These are phyloP conservation scores for Rhizophora apiculata DNA, from an alignment of 345 rosid species.

Conservation along the genomic window DNA sequence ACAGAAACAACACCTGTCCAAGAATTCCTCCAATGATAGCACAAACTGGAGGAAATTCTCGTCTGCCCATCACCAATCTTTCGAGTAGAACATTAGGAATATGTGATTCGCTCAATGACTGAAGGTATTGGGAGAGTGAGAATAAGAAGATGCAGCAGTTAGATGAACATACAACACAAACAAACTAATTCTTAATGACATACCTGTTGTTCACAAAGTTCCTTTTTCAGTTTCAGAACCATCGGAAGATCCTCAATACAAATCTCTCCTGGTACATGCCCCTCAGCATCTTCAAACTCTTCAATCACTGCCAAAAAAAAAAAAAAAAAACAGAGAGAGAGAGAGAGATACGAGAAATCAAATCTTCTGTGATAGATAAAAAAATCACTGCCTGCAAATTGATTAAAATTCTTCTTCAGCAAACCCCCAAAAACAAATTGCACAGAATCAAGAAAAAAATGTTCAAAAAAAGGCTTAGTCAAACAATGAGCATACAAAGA, in stretches of 20 bases:
- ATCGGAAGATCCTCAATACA: constrained; percentile 53
- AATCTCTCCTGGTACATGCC: constrained; percentile 51
- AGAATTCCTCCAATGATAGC: constrained; percentile 87
- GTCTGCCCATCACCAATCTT: constrained; percentile 49
- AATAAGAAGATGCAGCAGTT: constrained; percentile 4
- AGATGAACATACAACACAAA: neutral
- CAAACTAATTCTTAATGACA: constrained; percentile 3
- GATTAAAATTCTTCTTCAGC: neutral
- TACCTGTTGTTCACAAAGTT: constrained; percentile 74
- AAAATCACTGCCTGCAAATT: neutral
- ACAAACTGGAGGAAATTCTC: constrained; percentile 86
- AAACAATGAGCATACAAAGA: neutral
- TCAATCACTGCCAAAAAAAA: constrained; percentile 57
- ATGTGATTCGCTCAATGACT: constrained; percentile 59
- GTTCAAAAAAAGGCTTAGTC: no score
- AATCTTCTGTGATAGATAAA: neutral
- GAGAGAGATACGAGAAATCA: neutral
- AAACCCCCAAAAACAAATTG: no score
- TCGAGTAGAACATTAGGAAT: constrained; percentile 64
- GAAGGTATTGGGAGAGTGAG: constrained; percentile 13
- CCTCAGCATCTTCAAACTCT: constrained; percentile 63
- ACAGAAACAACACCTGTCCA: constrained; percentile 65
- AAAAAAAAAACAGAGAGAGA: neutral
- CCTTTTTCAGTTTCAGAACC: constrained; percentile 56
- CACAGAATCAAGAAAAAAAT: no score